A percentile compares a stretch with the other conserved stretches of the same genome.
Conservation (phyloP, 73 alveolate genomes). For the Paramecium sexaurelia region DNA sequence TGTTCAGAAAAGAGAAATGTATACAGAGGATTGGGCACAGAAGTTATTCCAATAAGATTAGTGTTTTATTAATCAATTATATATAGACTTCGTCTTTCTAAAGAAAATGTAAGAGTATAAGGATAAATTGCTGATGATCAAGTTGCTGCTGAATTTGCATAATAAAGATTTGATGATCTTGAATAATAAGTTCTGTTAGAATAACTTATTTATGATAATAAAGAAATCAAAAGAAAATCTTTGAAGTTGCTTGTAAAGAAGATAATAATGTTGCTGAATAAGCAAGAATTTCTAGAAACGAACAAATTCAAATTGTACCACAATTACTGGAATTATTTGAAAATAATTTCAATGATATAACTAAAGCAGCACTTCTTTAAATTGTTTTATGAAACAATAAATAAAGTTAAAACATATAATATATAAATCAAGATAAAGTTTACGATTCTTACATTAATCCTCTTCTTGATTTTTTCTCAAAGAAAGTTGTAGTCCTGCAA, state of each 20-base stretch:
- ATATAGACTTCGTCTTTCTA: neutral
- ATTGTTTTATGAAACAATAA: neutral
- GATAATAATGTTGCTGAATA: slow-evolving; percentile 32
- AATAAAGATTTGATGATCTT: slow-evolving; percentile 8
- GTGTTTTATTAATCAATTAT: neutral
- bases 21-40: slow-evolving; percentile 49
- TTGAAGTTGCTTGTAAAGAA: slow-evolving; percentile 23
- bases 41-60: slow-evolving; percentile 10
- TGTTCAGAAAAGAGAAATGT: slow-evolving; percentile 35
- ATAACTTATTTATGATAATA: slow-evolving; percentile 46
- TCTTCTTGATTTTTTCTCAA: slow-evolving; percentile 18
- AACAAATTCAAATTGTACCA: neutral
- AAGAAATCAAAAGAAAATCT: neutral
- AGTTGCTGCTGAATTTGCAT: slow-evolving; percentile 3
- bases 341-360: slow-evolving; percentile 9
- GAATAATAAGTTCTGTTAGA: neutral
- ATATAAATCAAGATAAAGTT: slow-evolving; percentile 19
- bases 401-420: neutral
- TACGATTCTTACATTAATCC: neutral
- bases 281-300: neutral
- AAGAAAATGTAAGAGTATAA: slow-evolving; percentile 24
- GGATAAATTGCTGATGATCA: slow-evolving; percentile 2
- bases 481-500: neutral
- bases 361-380: neutral
- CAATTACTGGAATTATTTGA: slow-evolving; percentile 51